phyloP scores from a whole-genome alignment of 306 rosid species.

The Gleditsia sinensis region DNA sequence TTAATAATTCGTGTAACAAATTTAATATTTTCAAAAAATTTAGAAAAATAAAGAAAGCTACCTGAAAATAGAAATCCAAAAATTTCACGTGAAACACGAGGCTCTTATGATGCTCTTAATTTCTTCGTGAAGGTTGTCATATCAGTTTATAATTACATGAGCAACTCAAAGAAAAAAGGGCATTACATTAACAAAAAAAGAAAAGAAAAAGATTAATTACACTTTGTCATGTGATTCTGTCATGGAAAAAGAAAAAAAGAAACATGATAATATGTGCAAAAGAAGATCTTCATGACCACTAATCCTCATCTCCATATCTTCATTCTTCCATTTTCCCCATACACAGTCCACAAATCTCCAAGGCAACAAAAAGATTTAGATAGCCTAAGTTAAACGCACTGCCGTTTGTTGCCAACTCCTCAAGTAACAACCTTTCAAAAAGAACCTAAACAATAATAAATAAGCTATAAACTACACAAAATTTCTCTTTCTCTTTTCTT shows the following conservation, averaged over 20 bases:
- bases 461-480: neutral
- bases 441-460: no score
- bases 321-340: neutral
- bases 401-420: constrained; percentile 7
- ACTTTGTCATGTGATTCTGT: constrained; percentile 40
- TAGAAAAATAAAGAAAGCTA: no score
- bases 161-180: no score
- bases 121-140: neutral
- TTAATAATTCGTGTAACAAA: no score
- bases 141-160: no score
- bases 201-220: constrained; percentile 39
- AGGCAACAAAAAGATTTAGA: neutral
- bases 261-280: constrained; percentile 36
- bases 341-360: constrained; percentile 21
- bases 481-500: neutral
- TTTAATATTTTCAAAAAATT: no score
- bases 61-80: no score
- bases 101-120: neutral
- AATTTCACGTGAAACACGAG: constrained; percentile 35
- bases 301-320: neutral
- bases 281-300: constrained; percentile 9
- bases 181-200: constrained; percentile 31
- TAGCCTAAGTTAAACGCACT: constrained; percentile 6
- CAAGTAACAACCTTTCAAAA: no score
- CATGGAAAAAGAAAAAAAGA: neutral